Base-by-base conservation (phyloP, 148 eudicot genomes). In the Amaranthus hypochondriacus region DNA sequence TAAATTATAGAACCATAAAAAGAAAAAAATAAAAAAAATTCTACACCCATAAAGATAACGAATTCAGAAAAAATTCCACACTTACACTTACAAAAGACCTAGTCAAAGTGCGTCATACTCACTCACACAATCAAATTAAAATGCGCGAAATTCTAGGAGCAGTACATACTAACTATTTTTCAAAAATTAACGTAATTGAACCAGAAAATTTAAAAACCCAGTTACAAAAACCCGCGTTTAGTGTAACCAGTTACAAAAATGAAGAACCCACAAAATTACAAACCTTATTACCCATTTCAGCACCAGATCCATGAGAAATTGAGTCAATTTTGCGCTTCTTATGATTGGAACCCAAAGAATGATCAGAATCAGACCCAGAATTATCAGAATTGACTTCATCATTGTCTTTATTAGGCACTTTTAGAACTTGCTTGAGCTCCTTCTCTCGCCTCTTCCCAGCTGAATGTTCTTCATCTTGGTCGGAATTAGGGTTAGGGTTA, bases 261-360 rank as follows among this genome's bases (percentile, higher is more conserved):
- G 42, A 69, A 54, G n/a, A 56, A 42, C 64, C 46, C 28, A 5
- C 0, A 62, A 61, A 74, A 51, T 46, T 52, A 66, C 62, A 43
- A 75, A 79, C 84, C 80, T 79, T 73, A 49, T 76, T 81, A 55
- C 47, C 68, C 56, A 14, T 14, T 2, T 55, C 46, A 10, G n/a
- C 66, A 6, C 56, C 77, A 84, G 84, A 84, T 84, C 87, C 82
- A 46, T 54, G 65, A 8, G 74, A 66, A 72, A 79, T 76, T 5
- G 80, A 74, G 28, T 59, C 78, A 77, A 84, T 69, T 48, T 70
- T 84, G 39, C 83, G 54, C 81, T 81, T 84, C 69, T 60, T 77
- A 44, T 7, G 62, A 60, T 67, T 70, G 52, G 21, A 49, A 14
- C 62, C 51, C 1, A 55, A 61, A 21, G 50, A 12, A 53, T 14